phyloP scores from a whole-genome alignment of 257 asterid genomes.

The Solanum appendiculatum region DNA sequence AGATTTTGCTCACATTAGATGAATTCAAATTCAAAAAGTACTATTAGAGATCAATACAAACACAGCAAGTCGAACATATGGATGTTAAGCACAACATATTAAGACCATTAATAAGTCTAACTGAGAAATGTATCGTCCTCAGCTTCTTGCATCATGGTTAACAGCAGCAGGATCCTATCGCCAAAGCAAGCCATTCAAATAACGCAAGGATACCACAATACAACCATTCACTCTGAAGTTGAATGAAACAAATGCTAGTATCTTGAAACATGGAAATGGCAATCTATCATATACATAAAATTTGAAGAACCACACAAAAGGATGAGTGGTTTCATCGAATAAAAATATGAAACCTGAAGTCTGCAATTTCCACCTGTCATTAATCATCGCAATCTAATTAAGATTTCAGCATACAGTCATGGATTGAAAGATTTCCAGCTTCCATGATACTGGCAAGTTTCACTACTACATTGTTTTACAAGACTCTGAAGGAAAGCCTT shows the following conservation, averaged over 20 bases:
- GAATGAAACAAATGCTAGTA: background rate
- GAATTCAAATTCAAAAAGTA: background rate
- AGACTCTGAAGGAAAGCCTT: background rate
- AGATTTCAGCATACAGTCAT: background rate
- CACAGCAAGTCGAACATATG: background rate
- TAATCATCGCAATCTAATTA: background rate
- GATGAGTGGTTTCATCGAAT: background rate
- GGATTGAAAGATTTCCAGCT: background rate
- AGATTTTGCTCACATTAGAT: background rate
- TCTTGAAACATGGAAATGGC: background rate
- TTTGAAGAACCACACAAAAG: background rate
- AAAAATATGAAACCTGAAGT: background rate
- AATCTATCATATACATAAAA: background rate
- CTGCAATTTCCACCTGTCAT: background rate
- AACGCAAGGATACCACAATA: background rate
- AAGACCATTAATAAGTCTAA: background rate
- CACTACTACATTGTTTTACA: background rate
- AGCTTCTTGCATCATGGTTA: background rate
- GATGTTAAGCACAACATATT: background rate
- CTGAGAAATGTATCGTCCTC: background rate
- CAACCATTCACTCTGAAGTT: background rate
- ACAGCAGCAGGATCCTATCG: background rate
- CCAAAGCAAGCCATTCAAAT: background rate
- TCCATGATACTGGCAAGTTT: background rate
- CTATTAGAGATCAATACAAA: background rate